Percentiles rank a stretch among this genome's conserved stretches.
These are phyloP conservation scores for Lodderomyces elongisporus DNA, from an alignment of 1,139 yeast species.

Conservation along the genomic window DNA sequence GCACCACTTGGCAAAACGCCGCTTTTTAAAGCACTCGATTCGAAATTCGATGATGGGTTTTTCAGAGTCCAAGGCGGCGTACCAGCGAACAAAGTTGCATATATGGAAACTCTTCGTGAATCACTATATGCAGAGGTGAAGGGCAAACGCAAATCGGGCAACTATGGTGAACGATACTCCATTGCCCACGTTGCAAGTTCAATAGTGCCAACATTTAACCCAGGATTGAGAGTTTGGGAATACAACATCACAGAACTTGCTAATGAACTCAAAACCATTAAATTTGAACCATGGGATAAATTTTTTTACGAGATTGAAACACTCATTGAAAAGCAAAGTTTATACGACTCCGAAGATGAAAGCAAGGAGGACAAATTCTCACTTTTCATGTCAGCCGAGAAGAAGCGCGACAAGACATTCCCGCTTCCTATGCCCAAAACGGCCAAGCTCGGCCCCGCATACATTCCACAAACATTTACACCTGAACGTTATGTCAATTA, in stretches of 20 bases:
- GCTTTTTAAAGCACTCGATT: conserved; percentile 12
- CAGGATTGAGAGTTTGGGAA: conserved; percentile 82
- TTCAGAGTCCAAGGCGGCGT: conserved; percentile 49
- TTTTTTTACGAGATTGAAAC: conserved; percentile 47
- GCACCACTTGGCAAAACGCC: conserved; percentile 17
- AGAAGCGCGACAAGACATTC: conserved; percentile 53
- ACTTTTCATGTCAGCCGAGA: too few species aligned
- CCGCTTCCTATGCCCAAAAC: conserved; percentile 60
- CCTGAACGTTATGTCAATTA: conserved; percentile 72
- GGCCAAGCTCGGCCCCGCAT: conserved; percentile 68
- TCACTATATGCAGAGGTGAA: conserved; percentile 45
- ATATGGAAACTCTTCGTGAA: conserved; percentile 54
- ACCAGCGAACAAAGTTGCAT: conserved; percentile 59
- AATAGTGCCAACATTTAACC: conserved; percentile 81
- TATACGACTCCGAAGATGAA: conserved; percentile 14
- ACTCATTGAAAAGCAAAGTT: conserved; percentile 22
- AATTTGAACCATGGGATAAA: conserved; percentile 46
- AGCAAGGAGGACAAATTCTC: conserved; percentile 8
- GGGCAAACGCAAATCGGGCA: conserved; percentile 41
- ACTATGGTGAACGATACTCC: conserved; percentile 53
- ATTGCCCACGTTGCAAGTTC: conserved; percentile 69
- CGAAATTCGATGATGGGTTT: conserved; percentile 15
- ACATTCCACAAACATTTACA: conserved; percentile 61
- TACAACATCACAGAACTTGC: conserved; percentile 61
- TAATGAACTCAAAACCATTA: conserved; percentile 13